Evolutionary conservation across 2,329 filamentous ascomycete species (phyloP), one percentile per base, ranked within the genome.

Genomic region (Scedosporium boydii): DNA sequence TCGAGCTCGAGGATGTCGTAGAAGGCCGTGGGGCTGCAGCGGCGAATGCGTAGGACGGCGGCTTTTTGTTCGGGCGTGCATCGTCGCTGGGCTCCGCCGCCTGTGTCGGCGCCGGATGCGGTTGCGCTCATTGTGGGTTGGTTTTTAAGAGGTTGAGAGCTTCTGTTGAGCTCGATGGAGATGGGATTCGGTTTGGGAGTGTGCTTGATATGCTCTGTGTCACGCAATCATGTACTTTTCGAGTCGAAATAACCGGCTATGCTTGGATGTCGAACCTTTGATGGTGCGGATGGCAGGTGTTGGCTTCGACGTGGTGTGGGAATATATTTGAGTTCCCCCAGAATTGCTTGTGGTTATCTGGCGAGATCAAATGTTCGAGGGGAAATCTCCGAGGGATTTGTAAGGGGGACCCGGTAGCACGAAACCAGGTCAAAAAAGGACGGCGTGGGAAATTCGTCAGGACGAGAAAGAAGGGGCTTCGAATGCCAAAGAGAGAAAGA

Each of bases 1-100:
- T 88, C 86, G 58, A 97, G 77, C 23, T 87, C 87, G 38, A 99
- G 78, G 68, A 99, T 98, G 73, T 98, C 95, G 79, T 99, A 99
- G 76, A 96, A 99, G 18, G 91, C 91, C 3, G 92, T 97, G 23
- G 89, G 79, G 46, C 83, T 81, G 77, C 95, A 99, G 78, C 83
- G 85, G 67, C 90, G 87, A 73, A 99, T 95, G 67, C 95, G 86
- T 69, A 96, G 78, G 38, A 99, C 95, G 27, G 93, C 93, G 1
- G 90, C 87, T 74, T 96, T 95, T 73, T 99, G 95, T 69, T 97
- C 93, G 34, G 85, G 80, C 1, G 95, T 99, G 76, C 87, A 96
- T 72, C 89, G 83, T 68, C 90, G 87, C 64, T 85, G 85, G 58
- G 74, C 70, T 64, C 68, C 68, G 64, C 72, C 74, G 66, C 63